Evolutionary conservation across 1,284 basidiomycete species (phyloP), one percentile per base, ranked within the genome.

Genomic region (Rhodotorula sp.): DNA sequence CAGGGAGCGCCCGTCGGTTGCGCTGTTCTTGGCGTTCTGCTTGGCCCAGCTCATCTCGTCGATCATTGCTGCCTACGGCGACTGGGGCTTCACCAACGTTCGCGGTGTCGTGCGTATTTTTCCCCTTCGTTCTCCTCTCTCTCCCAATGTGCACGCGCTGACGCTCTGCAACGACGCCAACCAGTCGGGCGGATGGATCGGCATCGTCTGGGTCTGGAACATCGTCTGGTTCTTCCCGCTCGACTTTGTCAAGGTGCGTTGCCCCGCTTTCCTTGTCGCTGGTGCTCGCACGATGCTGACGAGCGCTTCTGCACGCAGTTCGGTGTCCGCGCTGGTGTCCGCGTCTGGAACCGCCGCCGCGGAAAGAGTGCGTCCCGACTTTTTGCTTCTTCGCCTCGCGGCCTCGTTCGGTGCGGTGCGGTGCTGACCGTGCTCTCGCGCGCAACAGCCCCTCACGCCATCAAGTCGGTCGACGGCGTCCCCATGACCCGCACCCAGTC

Each of bases 21-120:
- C 94, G 57, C 86, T 98, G 66, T 85, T 98, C 84, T 82, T 83
- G 75, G 94, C 94, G 52, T 98, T 98, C 87, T 89, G 87, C 80
- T 76, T 97, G 68, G 94, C 94, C 48, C 94, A 97, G 83, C 86
- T 96, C 69, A 85, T 97, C 73, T 92, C 94, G 5, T 92, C 92
- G 63, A 94, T 97, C 84, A 96, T 98, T 76, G 93, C 94, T 65
- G 92, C 86, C 46, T 97, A 88, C 82, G 94, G 86, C 77, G 80
- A 96, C 85, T 75, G 62, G 68, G 72, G 72, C 47, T 75, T 76
- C 62, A 91, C 92, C 56, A 79, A 87, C 55, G 89, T 95, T 73
- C 79, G 84, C 47, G 80, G 64, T 22, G 34, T 64, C n/a, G 53
- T 54, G 31, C 53, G 53, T 34, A 0, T 8, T 22, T 4, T 31